Percentiles rank a stretch among this genome's conserved stretches.
phyloP scores from a whole-genome alignment of 257 asterid genomes.

The Primulina tabacum region DNA sequence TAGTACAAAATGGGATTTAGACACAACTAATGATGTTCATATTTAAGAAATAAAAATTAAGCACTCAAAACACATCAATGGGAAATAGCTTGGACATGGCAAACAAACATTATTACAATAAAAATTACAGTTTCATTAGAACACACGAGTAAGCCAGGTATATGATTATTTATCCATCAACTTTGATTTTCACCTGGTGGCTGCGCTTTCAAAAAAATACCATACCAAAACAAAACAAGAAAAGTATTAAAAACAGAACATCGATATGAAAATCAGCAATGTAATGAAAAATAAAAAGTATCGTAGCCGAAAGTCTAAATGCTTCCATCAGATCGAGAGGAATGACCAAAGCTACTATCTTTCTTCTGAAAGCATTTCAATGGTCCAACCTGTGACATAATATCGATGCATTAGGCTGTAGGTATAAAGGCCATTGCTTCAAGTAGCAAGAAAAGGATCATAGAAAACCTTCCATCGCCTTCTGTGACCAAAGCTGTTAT shows the following conservation, averaged over 20 bases:
- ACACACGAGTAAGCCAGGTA: too few species aligned
- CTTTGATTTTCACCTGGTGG: too few species aligned
- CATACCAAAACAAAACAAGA: not conserved
- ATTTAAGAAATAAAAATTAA: too few species aligned
- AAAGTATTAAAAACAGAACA: too few species aligned
- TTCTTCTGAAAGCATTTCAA: slow-evolving; percentile 62
- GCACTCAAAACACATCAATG: too few species aligned
- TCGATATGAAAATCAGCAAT: not conserved
- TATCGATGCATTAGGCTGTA: not conserved
- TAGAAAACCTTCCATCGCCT: slow-evolving; percentile 77
- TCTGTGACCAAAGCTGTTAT: slow-evolving; percentile 61
- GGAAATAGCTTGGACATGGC: too few species aligned
- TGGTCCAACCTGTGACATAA: slow-evolving; percentile 57
- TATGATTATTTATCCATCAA: too few species aligned
- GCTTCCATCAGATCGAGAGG: not conserved
- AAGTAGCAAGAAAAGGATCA: not conserved
- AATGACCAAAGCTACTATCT: not conserved
- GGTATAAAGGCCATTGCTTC: not conserved
- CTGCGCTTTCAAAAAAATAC: not conserved
- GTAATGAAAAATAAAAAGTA: not conserved
- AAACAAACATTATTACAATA: not conserved
- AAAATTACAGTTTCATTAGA: not conserved
- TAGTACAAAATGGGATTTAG: too few species aligned
- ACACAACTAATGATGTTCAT: too few species aligned
- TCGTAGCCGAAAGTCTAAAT: slow-evolving; percentile 20